Base-by-base conservation (phyloP, 805 yeast genomes). In the Middelhovenomyces tepae region DNA sequence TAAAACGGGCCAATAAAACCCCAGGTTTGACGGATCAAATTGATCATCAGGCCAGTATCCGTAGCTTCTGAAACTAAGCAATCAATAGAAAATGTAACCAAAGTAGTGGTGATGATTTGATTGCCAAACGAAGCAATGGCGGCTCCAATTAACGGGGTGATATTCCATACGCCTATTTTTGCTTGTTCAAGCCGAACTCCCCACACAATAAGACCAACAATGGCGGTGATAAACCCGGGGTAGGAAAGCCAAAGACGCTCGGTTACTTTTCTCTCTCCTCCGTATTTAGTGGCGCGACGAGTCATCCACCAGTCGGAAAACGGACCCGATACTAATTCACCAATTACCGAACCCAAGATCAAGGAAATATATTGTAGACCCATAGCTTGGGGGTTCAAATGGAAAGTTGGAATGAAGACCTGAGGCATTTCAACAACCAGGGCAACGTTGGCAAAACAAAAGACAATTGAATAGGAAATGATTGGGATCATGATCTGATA, bases 1-100 rank as follows among this genome's bases (percentile, higher is more conserved):
- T 48, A 51, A 39, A 51, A 51, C 11, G 57, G 57, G 9, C 53
- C 56, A 17, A 48, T 36, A 26, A 51, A 51, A 9, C 53, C 56
- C 28, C 41, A 39, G 8, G 35, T 21, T 22, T 50, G 55, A 24
- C 57, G 35, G 17, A 48, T 27, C 16, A 49, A 27, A 15, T 46
- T 48, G 24, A 51, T 36, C 25, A 43, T 48, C 16, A 46, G 35
- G 2, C 54, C 50, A n/a, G 42, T 34, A 11, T 50, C 51, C 9
- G 51, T 37, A 3, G 56, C 42, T 11, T 28, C 22, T 2, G 18
- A 10, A 14, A 43, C 46, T 18, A 35, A 34, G 7, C 37, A 35
- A 27, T 51, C 56, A 31, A 51, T 42, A 16, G 46, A 28, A 27
- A 43, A 51, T 3, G 57, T 43, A 13, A 51, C 42, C 18, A 50